Base-by-base conservation (phyloP, 2,329 filamentous ascomycete species). In the Sarocladium oryzae region DNA sequence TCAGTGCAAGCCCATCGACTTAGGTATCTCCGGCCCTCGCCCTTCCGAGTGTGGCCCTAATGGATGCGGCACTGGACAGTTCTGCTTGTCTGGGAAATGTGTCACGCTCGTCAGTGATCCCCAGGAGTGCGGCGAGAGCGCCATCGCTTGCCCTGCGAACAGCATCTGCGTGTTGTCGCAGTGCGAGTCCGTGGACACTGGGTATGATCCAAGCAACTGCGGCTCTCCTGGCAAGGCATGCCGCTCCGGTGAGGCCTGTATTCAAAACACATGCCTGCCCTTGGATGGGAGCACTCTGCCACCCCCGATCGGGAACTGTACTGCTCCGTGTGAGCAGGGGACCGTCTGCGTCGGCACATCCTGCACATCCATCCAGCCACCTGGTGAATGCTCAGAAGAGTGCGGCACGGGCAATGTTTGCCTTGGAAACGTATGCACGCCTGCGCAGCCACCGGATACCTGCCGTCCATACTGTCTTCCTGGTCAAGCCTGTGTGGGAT, bases 391-490 rank as follows among this genome's bases (percentile, higher is more conserved):
- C 20, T 36, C 30, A 21, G 18, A 37, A 3, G 28, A 49, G 15
- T 49, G 46, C 32, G 32, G 32, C 6, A 49, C 46, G 13, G 46
- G 46, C 21, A 49, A 49, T 13, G 46, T 49, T 4, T 49, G 46
- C n/a, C 46, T 49, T 15, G 46, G 46, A 16, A 28, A 37, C 16
- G 20, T 26, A 9, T 49, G 46, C 18, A 49, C 33, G 30, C 46
- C 46, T 9, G 28, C 37, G 5, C 30, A 36, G 20, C 16, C 30
- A 8, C 46, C 46, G 4, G 18, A 30, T 15, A 20, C 18, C 13
- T 49, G 46, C 28, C 46, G 46, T n/a, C 46, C 46, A 6, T 49
- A 49, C 32, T 49, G 46, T 37, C 20, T 36, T 30, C 46, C 46
- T 4, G 46, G 46, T 24, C 46, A 49, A 13, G 46, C 46, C n/a